Evolutionary conservation across 1,139 yeast genomes (phyloP).

Genomic region (Insectozyma bohioensis): DNA sequence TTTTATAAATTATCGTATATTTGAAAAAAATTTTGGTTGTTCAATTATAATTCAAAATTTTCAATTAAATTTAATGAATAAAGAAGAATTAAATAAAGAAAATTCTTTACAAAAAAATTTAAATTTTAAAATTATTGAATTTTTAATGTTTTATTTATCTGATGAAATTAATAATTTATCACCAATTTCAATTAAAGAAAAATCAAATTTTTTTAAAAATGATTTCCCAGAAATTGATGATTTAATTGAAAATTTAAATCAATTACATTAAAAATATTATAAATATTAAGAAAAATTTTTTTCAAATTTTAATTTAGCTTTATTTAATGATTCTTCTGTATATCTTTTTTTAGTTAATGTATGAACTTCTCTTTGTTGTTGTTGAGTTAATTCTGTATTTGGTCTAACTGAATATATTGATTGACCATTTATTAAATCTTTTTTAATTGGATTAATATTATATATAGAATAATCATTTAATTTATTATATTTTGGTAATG

Average conservation of each 20-base stretch:
- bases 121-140: conserved; percentile 66
- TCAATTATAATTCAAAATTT: conserved; percentile 47
- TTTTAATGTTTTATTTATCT: conserved; percentile 65
- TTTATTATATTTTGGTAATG: conserved; percentile 13
- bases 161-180: conserved; percentile 49
- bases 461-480: conserved; percentile 10
- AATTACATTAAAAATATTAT: conserved; percentile 23
- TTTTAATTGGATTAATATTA: neutral
- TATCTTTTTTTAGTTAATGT: conserved; percentile 1
- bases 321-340: conserved; percentile 8
- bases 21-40: conserved; percentile 63
- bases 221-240: conserved; percentile 45
- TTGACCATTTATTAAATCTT: neutral
- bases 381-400: conserved; percentile 1
- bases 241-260: conserved; percentile 38
- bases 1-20: conserved; percentile 54
- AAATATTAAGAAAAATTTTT: conserved; percentile 15
- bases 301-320: conserved; percentile 12
- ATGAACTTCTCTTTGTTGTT: conserved; percentile 1
- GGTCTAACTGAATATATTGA: conserved; percentile 6
- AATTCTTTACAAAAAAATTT: conserved; percentile 36
- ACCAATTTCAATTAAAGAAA: conserved; percentile 44
- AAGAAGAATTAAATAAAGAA: conserved; percentile 9
- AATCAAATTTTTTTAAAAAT: conserved; percentile 51
- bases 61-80: conserved; percentile 18